Conservation (phyloP, 1,284 basidiomycete genomes). For the Cutaneotrichosporon sp. region DNA sequence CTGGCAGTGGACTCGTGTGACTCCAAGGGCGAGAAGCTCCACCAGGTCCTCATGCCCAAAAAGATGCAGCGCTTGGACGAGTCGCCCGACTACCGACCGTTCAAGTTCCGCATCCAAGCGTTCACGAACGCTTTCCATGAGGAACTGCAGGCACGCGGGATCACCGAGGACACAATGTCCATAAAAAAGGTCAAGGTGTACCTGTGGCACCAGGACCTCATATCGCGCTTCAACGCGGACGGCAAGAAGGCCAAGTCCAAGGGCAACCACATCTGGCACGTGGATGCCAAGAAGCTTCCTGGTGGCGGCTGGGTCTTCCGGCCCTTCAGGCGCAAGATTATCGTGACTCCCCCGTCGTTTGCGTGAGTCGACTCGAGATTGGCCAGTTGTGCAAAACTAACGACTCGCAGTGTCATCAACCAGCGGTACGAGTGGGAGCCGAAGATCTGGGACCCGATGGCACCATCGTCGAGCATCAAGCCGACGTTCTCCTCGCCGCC, state of each 20-base stretch:
- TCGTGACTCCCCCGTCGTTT: slow-evolving; percentile 70
- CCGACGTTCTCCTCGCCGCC: slow-evolving; percentile 69
- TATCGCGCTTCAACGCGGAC: slow-evolving; percentile 97
- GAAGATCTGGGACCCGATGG: slow-evolving; percentile 95
- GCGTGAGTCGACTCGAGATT: slow-evolving; percentile 55
- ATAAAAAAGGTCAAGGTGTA: slow-evolving; percentile 83
- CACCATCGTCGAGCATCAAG: slow-evolving; percentile 68
- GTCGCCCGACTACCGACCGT: slow-evolving; percentile 92
- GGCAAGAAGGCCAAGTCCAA: slow-evolving; percentile 99
- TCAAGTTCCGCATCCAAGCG: slow-evolving; percentile 98
- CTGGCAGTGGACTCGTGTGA: slow-evolving; percentile 80
- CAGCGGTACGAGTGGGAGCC: slow-evolving; percentile 88
- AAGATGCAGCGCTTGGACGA: slow-evolving; percentile 96
- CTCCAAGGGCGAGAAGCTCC: slow-evolving; percentile 90
- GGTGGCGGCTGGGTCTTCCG: slow-evolving; percentile 86
- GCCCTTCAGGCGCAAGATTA: slow-evolving; percentile 80
- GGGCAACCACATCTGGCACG: slow-evolving; percentile 99
- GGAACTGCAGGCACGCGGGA: slow-evolving; percentile 54
- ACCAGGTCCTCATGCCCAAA: slow-evolving; percentile 97
- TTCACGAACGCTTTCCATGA: slow-evolving; percentile 97
- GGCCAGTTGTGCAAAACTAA: background rate
- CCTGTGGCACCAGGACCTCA: slow-evolving; percentile 86
- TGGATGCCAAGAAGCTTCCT: slow-evolving; percentile 79
- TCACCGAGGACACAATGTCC: slow-evolving; percentile 54
- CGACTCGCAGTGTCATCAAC: slow-evolving; percentile 53